These are phyloP conservation scores for Hexamita inflata DNA, from an alignment of 208 protist species.

Conservation along the genomic window DNA sequence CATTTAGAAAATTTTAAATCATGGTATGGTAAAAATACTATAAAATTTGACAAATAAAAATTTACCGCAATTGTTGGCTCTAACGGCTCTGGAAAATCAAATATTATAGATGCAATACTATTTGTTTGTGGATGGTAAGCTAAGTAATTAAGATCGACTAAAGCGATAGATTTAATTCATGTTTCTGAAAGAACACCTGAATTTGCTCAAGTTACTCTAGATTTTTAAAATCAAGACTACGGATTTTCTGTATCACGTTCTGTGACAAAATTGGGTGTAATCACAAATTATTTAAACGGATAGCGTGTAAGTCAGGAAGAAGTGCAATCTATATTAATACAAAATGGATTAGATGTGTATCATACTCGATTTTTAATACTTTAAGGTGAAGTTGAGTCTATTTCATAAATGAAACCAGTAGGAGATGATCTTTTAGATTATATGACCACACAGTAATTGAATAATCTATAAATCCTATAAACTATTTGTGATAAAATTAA, in stretches of 20 bases:
- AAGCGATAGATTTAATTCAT: conserved; percentile 92
- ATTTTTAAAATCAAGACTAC: neutral
- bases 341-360: conserved; percentile 90
- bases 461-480: too few species aligned
- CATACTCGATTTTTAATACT: conserved; percentile 99
- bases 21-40: conserved; percentile 81
- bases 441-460: too few species aligned
- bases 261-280: neutral
- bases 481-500: too few species aligned
- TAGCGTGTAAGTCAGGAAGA: conserved; percentile 44
- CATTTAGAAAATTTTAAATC: conserved; percentile 99
- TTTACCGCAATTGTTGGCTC: conserved; percentile 97
- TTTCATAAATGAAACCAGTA: conserved; percentile 95
- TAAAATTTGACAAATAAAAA: conserved; percentile 96
- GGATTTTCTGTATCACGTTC: neutral
- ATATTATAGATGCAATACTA: conserved; percentile 98
- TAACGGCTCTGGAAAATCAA: conserved; percentile 99
- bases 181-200: conserved; percentile 55
- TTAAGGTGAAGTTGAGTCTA: conserved; percentile 97
- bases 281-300: neutral
- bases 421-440: conserved; percentile 51
- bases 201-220: neutral
- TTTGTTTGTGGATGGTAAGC: conserved; percentile 98
- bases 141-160: conserved; percentile 80
- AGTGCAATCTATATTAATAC: conserved; percentile 65